Evolutionary conservation across 1,139 yeast species (phyloP), one percentile per base, ranked within the genome.

Genomic region (Geotrichum aggregatum): DNA sequence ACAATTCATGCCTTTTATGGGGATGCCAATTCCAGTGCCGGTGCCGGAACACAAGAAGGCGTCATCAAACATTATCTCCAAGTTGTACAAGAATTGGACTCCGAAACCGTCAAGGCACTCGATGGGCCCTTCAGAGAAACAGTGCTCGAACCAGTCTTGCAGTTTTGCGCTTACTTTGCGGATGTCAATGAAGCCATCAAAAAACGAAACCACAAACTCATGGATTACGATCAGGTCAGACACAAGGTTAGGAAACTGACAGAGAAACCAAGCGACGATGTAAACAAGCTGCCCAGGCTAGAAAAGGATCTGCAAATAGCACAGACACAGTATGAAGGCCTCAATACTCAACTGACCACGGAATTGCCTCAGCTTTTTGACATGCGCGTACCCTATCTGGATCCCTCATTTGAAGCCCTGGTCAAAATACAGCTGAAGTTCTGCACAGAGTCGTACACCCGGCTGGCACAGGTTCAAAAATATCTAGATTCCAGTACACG

Each of bases 91-190:
- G 98, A 92, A 58, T 83, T 89, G 61, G 98, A 92, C 67, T 81
- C 84, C 44, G 97, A 92, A 67, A 92, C 98, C 0, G 96, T 91
- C 48, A 91, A 92, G 68, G 95, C 88, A 60, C 73, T 94, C 60
- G 98, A 92, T 67, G 98, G 96, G 1, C 98, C 98, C 28, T 92
- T 86, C 69, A 80, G 98, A 67, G 96, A 91, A 65, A 88, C 98
- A 0, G 95, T 92, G 33, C 76, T 92, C 63, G 97, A 91, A 58
- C 98, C 98, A 10, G 79, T 91, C 55, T 76, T 86, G 45, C 87
- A 94, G 59, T 94, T 92, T 68, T 78, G 89, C 24, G 76, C 81
- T 18, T 92, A 92, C 68, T 92, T 92, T 68, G 75, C 70, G 34
- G 98, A 92, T 67, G 85, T 92, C 60, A 91, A 87, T 62, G 98